Base-by-base conservation (phyloP, 1,284 basidiomycete species). In the Ustilago lituana region DNA sequence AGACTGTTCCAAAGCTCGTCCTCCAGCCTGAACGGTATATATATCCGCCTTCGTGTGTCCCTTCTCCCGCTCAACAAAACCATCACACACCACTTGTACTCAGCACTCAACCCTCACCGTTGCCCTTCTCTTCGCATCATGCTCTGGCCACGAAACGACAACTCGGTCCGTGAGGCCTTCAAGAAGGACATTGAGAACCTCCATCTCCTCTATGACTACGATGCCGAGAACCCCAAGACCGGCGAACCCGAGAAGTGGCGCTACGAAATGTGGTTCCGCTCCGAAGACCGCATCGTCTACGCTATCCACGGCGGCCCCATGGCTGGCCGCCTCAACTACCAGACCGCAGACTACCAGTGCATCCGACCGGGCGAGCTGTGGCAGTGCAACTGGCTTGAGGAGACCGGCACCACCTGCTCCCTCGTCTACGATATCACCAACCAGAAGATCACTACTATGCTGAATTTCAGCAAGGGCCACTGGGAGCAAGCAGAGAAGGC, bases 331-430 rank as follows among this genome's bases (percentile, higher is more conserved):
- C 31, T 55, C 1, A 83, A 83, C 61, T 83, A 71, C 58, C 82
- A 83, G 45, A 74, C 64, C 15, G 77, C 67, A 19, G 70, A 73
- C 40, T 74, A 80, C 41, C 81, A 82, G 44, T 72, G 77, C 35
- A 66, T 83, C 44, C 63, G 82, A 1, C 40, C 64, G 1, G 56
- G 71, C 11, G 74, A 75, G 43, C 47, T 79, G 0, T 77, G 69
- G 67, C 70, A 79, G 53, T 66, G 77, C 29, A 72, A 67, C 31
- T 83, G 80, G 82, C 54, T 81, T 11, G 81, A 82, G 51, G 82
- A 82, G 46, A 82, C 82, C 5, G 79, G 74, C 15, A 82, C 82
- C 11, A 69, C 63, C n/a, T 78, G 78, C 33, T 77, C 78, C 12
- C 65, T 83, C 22, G 72, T 73, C 15, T 71, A 77, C 49, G 82